phyloP scores from a whole-genome alignment of 306 rosid genomes.

The Psophocarpus tetragonolobus region DNA sequence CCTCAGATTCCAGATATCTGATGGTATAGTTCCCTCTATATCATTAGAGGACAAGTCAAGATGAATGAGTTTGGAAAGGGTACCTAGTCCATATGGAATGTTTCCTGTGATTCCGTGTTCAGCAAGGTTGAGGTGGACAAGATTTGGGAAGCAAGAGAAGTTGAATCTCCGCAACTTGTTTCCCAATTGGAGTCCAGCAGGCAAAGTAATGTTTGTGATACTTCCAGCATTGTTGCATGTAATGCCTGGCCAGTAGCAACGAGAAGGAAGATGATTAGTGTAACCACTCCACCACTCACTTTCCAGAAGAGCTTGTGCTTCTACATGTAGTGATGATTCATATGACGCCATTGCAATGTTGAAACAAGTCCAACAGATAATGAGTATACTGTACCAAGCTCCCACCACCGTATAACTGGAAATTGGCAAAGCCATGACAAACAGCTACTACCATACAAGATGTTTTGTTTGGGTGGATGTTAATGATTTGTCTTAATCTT shows the following conservation, averaged over 20 bases:
- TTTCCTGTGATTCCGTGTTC: background rate
- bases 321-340: background rate
- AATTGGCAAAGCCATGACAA: background rate
- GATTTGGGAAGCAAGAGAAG: constrained; percentile 25
- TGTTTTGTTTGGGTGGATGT: no score
- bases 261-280: background rate
- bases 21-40: background rate
- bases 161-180: background rate
- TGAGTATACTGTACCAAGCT: background rate
- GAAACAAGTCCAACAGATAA: background rate
- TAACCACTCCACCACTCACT: constrained; percentile 20
- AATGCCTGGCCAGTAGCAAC: constrained; percentile 29
- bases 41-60: constrained; percentile 20
- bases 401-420: background rate
- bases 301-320: background rate
- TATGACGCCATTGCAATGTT: background rate
- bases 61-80: constrained; percentile 15
- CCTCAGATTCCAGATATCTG: background rate
- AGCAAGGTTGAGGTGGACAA: constrained; percentile 11
- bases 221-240: constrained; percentile 6
- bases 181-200: background rate
- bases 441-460: background rate
- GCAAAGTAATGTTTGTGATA: constrained; percentile 8
- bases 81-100: constrained; percentile 1
- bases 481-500: no score